These are phyloP conservation scores for Diutina sp. DNA, from an alignment of 1,139 yeast genomes.

Conservation along the genomic window DNA sequence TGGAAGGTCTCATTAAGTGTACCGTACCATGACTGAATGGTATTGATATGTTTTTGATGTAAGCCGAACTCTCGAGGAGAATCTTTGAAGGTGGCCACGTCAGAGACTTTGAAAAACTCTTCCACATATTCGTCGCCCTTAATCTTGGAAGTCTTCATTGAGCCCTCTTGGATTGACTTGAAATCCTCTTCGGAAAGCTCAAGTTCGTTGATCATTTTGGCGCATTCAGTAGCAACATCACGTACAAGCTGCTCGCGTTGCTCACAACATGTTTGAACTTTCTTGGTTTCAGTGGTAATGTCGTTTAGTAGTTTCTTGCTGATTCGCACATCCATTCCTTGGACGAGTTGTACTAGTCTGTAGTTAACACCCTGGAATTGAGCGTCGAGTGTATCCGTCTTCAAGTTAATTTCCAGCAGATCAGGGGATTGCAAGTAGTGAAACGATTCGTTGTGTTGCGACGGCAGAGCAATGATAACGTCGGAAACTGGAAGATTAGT, in stretches of 20 bases:
- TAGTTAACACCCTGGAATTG: neutral
- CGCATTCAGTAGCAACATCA: neutral
- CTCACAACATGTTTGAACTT: neutral
- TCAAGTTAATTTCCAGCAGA: neutral
- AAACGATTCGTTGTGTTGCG: neutral
- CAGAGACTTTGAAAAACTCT: neutral
- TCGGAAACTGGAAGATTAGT: neutral
- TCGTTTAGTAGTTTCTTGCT: neutral
- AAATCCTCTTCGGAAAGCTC: neutral
- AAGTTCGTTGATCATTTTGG: neutral
- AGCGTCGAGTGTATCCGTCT: neutral
- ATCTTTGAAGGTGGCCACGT: neutral
- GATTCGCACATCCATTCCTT: neutral
- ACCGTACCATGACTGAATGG: constrained; percentile 16
- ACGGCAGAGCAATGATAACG: neutral
- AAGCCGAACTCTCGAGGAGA: constrained; percentile 31
- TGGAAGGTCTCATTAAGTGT: constrained; percentile 17
- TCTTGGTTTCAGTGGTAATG: neutral
- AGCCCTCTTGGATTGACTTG: neutral
- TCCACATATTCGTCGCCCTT: neutral
- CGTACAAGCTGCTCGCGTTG: neutral
- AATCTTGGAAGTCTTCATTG: neutral
- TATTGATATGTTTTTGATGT: constrained; percentile 20
- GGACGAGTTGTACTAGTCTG: neutral
- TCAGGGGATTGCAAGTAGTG: neutral